Evolutionary conservation across 352 stramenopile species (phyloP), one percentile per base, ranked within the genome.

Genomic region (Phytopythium helicoides): DNA sequence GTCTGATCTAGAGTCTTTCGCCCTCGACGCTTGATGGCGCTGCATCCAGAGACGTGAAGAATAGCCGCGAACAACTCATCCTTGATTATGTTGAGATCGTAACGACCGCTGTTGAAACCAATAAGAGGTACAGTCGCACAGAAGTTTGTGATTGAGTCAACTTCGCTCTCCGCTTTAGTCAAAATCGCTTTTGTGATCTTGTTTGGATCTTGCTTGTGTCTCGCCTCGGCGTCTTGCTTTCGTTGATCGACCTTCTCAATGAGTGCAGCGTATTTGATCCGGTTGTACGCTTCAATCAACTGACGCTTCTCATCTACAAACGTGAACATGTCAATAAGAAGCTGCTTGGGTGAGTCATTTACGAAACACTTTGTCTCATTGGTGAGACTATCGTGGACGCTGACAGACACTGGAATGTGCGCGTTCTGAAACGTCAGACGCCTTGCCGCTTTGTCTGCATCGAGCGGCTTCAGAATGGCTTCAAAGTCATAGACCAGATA

Each of bases 11-110:
- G 5, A 9, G 28, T 33, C 28, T 33, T 33, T 33, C 28, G 28
- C 5, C 28, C 28, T 33, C 28, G 28, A 28, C 18, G 60, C 19
- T 66, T 73, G 25, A 67, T 73, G 22, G 62, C 68, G 22, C 56
- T 42, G 39, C 56, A 39, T 33, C 66, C 56, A 6, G 47, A 61
- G 0, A 60, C 31, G 6, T 34, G 36, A 25, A 42, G 45, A 8
- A 65, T 39, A 12, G 61, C 47, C 15, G 52, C 25, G 22, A 67
- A 73, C 1, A 66, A 31, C 40, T 68, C 52, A 1, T 60, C 67
- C 40, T 74, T 70, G 16, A 73, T 73, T 12, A 65, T n/a, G 41
- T 73, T 70, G 9, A 73, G 52, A 58, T 70, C 64, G 19, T 72
- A 72, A 28, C 56, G 23, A 19, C 51, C 61, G 3, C 34, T 54